Evolutionary conservation across 345 rosid species (phyloP).

Genomic region (Salix koriyanagi): DNA sequence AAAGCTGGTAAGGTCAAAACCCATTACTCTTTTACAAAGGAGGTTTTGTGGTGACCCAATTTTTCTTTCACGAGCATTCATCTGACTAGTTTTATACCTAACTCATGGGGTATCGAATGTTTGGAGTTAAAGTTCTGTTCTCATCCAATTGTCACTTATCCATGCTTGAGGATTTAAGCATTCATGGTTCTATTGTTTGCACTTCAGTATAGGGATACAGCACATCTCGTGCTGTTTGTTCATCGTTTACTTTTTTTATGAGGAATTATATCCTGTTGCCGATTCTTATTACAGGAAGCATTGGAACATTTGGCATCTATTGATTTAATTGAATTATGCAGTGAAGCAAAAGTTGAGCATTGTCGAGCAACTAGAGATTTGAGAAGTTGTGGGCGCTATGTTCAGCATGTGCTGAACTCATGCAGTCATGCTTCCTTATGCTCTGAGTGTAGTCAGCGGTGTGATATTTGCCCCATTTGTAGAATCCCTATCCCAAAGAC

Average conservation of each 20-base stretch:
- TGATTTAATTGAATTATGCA: conserved; percentile 66
- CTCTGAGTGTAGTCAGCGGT: conserved; percentile 71
- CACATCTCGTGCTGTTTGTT: background rate
- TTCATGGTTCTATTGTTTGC: background rate
- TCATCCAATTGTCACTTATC: background rate
- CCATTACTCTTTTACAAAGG: background rate
- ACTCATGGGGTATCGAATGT: background rate
- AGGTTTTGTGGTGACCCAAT: background rate
- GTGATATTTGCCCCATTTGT: conserved; percentile 89
- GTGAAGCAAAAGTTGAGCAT: conserved; percentile 78
- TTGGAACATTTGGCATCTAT: conserved; percentile 69
- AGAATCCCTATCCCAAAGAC: conserved; percentile 45
- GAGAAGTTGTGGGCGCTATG: conserved; percentile 79
- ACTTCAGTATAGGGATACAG: background rate
- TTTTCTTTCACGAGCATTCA: background rate
- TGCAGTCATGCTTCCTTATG: conserved; percentile 96
- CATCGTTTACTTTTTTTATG: background rate
- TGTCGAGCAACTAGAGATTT: conserved; percentile 96
- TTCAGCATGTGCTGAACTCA: conserved; percentile 54
- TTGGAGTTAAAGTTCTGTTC: background rate
- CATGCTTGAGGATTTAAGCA: background rate
- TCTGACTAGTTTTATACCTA: background rate
- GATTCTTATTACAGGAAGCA: conserved; percentile 62
- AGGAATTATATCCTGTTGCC: background rate
- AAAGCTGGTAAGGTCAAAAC: background rate